These are phyloP conservation scores for Coemansia sp. DNA, from an alignment of 192 early-diverging fungal genomes.

Conservation along the genomic window DNA sequence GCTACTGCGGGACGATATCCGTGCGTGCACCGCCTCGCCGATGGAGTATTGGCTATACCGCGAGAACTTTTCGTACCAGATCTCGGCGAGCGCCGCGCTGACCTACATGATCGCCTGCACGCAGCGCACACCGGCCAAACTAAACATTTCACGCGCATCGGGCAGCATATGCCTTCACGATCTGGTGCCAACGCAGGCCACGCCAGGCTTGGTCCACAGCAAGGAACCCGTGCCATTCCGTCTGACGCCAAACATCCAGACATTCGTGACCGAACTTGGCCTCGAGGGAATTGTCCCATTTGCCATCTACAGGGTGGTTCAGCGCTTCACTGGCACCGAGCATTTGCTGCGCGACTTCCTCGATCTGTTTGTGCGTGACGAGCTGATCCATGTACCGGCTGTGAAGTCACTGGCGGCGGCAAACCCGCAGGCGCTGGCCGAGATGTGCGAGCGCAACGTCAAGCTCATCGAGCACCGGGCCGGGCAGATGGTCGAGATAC, in stretches of 20 bases:
- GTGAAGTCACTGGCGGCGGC: conserved; percentile 54
- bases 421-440: conserved; percentile 36
- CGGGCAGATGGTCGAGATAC: conserved; percentile 32
- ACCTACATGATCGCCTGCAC: conserved; percentile 86
- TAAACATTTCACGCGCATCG: conserved; percentile 76
- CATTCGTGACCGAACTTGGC: conserved; percentile 89
- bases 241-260: conserved; percentile 94
- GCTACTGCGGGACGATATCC: conserved; percentile 81
- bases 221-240: conserved; percentile 94
- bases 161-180: conserved; percentile 89
- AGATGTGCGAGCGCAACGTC: conserved; percentile 52
- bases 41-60: conserved; percentile 91
- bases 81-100: conserved; percentile 86
- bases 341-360: conserved; percentile 90
- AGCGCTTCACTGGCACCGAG: conserved; percentile 77
- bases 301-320: conserved; percentile 77
- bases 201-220: conserved; percentile 60
- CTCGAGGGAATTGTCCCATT: conserved; percentile 89
- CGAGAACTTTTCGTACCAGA: conserved; percentile 89
- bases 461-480: conserved; percentile 35
- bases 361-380: conserved; percentile 92
- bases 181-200: conserved; percentile 61
- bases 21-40: conserved; percentile 65
- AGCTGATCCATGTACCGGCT: conserved; percentile 71
- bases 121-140: conserved; percentile 82